Evolutionary conservation across 805 yeast genomes (phyloP).

Genomic region (Starmerella apicola): DNA sequence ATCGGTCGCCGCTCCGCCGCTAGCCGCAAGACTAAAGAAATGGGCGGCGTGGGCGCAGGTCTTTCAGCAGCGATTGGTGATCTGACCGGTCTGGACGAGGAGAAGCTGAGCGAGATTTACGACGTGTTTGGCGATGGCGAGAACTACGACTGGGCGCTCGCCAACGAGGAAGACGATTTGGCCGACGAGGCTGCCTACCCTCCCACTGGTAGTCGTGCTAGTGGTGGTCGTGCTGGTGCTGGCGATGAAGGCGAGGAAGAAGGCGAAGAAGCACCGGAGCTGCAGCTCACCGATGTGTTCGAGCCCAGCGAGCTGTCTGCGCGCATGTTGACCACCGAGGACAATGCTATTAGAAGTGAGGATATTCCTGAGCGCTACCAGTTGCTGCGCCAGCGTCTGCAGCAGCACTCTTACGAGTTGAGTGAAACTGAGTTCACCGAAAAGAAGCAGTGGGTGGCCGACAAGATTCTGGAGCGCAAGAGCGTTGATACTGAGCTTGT

Average conservation of each 20-base stretch:
- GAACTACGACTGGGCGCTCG: conserved; percentile 96
- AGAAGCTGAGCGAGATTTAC: conserved; percentile 79
- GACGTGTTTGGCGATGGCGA: conserved; percentile 96
- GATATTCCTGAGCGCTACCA: conserved; percentile 93
- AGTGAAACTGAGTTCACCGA: conserved; percentile 52
- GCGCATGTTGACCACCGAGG: conserved; percentile 82
- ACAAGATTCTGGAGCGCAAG: conserved; percentile 48
- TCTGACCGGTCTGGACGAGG: conserved; percentile 57
- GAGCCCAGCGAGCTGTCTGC: conserved; percentile 89
- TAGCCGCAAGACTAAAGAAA: conserved; percentile 1
- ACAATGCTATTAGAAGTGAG: conserved; percentile 69
- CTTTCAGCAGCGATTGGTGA: conserved; percentile 19
- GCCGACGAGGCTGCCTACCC: conserved; percentile 19
- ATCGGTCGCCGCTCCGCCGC: conserved; percentile 19
- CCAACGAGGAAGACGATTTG: conserved; percentile 56
- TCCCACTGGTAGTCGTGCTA: conserved; percentile 4
- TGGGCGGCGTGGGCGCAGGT: conserved; percentile 5
- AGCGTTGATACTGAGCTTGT: conserved; percentile 30
- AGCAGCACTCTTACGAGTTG: conserved; percentile 50
- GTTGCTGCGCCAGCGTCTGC: conserved; percentile 53
- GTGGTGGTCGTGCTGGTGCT: conserved; percentile 10
- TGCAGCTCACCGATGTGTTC: conserved; percentile 73
- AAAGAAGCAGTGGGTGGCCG: conserved; percentile 76
- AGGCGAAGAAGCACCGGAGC: conserved; percentile 33
- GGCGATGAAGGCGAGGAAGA: conserved; percentile 28